These are phyloP conservation scores for Candida krabiensis DNA, from an alignment of 805 yeast species.

Conservation along the genomic window DNA sequence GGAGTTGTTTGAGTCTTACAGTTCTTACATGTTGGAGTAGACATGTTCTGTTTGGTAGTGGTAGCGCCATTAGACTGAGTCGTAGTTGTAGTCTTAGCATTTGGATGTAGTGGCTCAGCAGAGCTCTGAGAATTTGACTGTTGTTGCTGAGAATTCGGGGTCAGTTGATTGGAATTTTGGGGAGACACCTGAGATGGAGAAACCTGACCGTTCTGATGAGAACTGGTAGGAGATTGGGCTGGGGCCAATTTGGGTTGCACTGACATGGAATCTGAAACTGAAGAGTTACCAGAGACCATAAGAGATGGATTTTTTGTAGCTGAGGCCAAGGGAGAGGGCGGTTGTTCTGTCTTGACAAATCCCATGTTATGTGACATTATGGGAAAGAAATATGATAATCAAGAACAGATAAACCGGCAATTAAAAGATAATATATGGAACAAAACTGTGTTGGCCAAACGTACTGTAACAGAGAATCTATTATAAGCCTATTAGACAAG, in stretches of 20 bases:
- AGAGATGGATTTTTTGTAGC: slow-evolving; percentile 2
- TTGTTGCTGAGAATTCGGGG: slow-evolving; percentile 2
- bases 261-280: not conserved
- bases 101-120: slow-evolving; percentile 46
- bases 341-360: slow-evolving; percentile 11
- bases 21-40: slow-evolving; percentile 78
- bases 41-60: slow-evolving; percentile 61
- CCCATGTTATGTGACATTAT: slow-evolving; percentile 12
- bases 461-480: too few relatives aligned
- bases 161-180: slow-evolving; percentile 4
- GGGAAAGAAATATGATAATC: slow-evolving; percentile 2
- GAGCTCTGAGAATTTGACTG: not conserved
- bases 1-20: slow-evolving; percentile 94
- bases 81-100: slow-evolving; percentile 57
- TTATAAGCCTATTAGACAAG: too few relatives aligned
- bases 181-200: slow-evolving; percentile 5
- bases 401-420: slow-evolving; percentile 6
- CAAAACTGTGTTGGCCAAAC: too few relatives aligned
- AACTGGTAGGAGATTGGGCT: not conserved
- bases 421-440: too few relatives aligned
- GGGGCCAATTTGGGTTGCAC: not conserved
- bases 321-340: slow-evolving; percentile 9
- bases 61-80: slow-evolving; percentile 62
- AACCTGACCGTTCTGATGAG: not conserved
- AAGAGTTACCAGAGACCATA: not conserved